Evolutionary conservation across 2,329 filamentous ascomycete species (phyloP).

Genomic region (Colletotrichum nymphaeae): DNA sequence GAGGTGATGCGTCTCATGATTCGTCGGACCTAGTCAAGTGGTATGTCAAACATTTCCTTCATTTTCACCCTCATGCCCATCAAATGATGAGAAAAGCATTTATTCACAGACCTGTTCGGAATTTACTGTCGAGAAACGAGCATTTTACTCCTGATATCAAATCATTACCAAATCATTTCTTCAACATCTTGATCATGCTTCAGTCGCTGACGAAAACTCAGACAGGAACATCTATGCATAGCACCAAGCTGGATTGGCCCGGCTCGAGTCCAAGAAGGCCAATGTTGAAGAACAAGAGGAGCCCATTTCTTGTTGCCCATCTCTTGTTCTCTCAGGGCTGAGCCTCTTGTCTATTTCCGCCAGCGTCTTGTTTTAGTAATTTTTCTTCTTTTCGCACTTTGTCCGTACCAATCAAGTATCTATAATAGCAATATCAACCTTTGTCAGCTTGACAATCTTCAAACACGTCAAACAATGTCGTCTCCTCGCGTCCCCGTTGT

Average conservation of each 20-base stretch:
- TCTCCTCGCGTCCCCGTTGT: background rate
- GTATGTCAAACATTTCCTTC: constrained; percentile 6
- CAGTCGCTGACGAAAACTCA: constrained; percentile 20
- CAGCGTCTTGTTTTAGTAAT: background rate
- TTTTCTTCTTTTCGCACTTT: background rate
- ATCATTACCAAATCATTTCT: background rate
- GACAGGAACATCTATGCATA: background rate
- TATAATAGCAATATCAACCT: background rate
- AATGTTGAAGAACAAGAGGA: background rate
- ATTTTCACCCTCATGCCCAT: background rate
- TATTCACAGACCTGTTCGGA: constrained; percentile 49
- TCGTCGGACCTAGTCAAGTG: background rate
- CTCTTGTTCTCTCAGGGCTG: background rate
- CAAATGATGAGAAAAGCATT: constrained; percentile 44
- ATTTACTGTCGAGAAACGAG: constrained; percentile 45
- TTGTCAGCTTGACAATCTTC: background rate
- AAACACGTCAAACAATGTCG: background rate
- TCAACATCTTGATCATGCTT: background rate
- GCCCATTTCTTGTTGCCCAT: too few relatives aligned
- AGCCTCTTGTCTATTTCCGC: background rate
- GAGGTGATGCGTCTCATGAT: background rate
- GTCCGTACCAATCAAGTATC: background rate
- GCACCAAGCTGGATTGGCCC: too few relatives aligned
- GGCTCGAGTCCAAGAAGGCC: background rate
- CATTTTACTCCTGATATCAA: constrained; percentile 37